A percentile compares a stretch with the other conserved stretches of the same genome.
Conservation (phyloP, 2,329 filamentous ascomycete genomes). For the Metarhizium rileyi region DNA sequence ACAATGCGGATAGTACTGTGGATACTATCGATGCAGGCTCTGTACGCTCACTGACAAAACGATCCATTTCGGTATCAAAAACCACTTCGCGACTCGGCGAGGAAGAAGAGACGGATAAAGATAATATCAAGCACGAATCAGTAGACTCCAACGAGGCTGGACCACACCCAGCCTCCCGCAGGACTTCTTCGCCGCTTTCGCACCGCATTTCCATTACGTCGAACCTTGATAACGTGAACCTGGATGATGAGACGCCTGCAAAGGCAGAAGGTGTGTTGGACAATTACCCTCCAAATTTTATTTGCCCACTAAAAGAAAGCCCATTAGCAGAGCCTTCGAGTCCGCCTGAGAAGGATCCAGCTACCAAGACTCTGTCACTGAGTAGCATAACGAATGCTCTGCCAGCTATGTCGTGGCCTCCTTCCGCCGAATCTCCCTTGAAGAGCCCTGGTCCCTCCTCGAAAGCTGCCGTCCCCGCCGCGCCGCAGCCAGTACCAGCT, state of each 20-base stretch:
- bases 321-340: conserved; percentile 20
- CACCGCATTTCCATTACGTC: conserved; percentile 37
- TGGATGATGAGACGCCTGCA: conserved; percentile 46
- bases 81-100: conserved; percentile 14
- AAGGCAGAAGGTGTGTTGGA: conserved; percentile 22
- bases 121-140: conserved; percentile 7
- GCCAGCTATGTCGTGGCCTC: conserved; percentile 64
- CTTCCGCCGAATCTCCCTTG: conserved; percentile 39
- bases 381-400: conserved; percentile 65
- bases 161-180: conserved; percentile 12
- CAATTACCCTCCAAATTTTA: background rate
- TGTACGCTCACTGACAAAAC: conserved; percentile 53
- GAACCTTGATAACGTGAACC: conserved; percentile 52
- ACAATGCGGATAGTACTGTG: conserved; percentile 31
- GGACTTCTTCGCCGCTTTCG: conserved; percentile 29
- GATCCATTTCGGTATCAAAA: conserved; percentile 27
- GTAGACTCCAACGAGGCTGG: conserved; percentile 12
- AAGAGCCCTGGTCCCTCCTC: conserved; percentile 33
- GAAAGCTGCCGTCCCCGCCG: conserved; percentile 20
- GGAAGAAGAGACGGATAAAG: background rate
- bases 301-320: conserved; percentile 10
- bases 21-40: conserved; percentile 63
- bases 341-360: conserved; percentile 25
- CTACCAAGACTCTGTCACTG: conserved; percentile 49
- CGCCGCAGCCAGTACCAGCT: conserved; percentile 17